Conservation (phyloP, 495 filamentous ascomycete species). For the Podospora sp. region DNA sequence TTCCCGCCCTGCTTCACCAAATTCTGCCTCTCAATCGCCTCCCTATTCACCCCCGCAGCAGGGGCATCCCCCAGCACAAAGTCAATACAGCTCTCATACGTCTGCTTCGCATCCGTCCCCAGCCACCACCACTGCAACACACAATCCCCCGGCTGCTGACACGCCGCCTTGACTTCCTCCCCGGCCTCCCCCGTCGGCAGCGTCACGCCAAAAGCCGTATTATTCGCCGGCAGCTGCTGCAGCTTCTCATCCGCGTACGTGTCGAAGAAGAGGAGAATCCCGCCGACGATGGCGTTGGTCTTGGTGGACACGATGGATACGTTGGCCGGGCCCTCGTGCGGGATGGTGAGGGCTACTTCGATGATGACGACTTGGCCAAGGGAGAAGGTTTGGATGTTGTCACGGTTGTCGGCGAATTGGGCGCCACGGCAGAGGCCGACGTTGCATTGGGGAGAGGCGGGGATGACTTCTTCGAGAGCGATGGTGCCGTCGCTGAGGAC, state of each 20-base stretch:
- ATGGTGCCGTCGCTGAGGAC: conserved; percentile 59
- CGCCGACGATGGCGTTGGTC: conserved; percentile 58
- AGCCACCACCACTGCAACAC: conserved; percentile 64
- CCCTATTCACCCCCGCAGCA: background rate
- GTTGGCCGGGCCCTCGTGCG: conserved; percentile 68
- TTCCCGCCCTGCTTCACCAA: background rate
- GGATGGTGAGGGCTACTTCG: conserved; percentile 49
- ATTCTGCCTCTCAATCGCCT: background rate
- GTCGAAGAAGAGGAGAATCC: conserved; percentile 57
- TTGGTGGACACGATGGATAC: conserved; percentile 66
- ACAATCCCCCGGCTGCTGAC: conserved; percentile 59
- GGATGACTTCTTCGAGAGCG: conserved; percentile 25
- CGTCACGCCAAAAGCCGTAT: conserved; percentile 66
- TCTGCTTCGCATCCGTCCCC: conserved; percentile 64
- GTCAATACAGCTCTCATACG: conserved; percentile 70
- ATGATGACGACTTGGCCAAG: conserved; percentile 62
- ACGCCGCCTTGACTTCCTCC: conserved; percentile 36
- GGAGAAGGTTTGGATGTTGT: conserved; percentile 60
- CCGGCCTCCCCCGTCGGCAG: conserved; percentile 47
- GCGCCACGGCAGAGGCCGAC: conserved; percentile 65
- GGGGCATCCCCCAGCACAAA: conserved; percentile 39
- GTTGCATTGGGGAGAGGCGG: conserved; percentile 22
- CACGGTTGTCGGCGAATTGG: conserved; percentile 67
- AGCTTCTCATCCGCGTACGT: conserved; percentile 48
- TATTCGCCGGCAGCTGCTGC: conserved; percentile 48